Percentiles rank a stretch among this genome's conserved stretches.
These are phyloP conservation scores for Phyllosticta citribraziliensis DNA, from an alignment of 2,329 filamentous ascomycete species.

Conservation along the genomic window DNA sequence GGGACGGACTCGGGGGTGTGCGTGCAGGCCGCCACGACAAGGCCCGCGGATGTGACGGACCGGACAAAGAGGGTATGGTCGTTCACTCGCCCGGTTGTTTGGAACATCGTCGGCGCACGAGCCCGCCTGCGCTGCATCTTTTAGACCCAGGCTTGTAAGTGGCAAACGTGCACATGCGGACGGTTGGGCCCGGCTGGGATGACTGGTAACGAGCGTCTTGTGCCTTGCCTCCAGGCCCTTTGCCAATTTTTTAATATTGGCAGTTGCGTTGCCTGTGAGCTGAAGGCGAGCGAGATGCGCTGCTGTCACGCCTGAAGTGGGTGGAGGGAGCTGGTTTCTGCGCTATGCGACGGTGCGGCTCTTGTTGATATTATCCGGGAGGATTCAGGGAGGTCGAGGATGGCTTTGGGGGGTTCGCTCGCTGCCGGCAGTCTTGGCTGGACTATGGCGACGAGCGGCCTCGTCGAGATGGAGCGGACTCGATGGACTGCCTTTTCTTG, in stretches of 20 bases:
- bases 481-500: background rate
- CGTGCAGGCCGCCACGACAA: background rate
- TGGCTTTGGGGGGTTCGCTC: constrained; percentile 2
- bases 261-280: background rate
- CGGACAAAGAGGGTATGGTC: constrained; percentile 36
- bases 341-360: constrained; percentile 24
- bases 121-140: constrained; percentile 27
- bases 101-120: constrained; percentile 16
- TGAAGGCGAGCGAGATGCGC: constrained; percentile 27
- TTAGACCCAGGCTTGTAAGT: constrained; percentile 27
- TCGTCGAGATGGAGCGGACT: constrained; percentile 11
- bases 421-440: constrained; percentile 1
- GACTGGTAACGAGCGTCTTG: constrained; percentile 35
- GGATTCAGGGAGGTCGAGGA: background rate
- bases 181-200: constrained; percentile 18
- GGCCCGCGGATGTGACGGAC: constrained; percentile 20
- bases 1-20: constrained; percentile 11
- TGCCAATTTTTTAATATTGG: background rate
- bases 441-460: constrained; percentile 5
- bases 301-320: constrained; percentile 9
- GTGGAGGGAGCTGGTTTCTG: constrained; percentile 29
- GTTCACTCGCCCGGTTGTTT: constrained; percentile 27
- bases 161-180: constrained; percentile 16
- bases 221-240: constrained; percentile 23
- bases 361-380: constrained; percentile 21